Base-by-base conservation (phyloP, 2,329 filamentous ascomycete species). In the Cyanodermella asteris region DNA sequence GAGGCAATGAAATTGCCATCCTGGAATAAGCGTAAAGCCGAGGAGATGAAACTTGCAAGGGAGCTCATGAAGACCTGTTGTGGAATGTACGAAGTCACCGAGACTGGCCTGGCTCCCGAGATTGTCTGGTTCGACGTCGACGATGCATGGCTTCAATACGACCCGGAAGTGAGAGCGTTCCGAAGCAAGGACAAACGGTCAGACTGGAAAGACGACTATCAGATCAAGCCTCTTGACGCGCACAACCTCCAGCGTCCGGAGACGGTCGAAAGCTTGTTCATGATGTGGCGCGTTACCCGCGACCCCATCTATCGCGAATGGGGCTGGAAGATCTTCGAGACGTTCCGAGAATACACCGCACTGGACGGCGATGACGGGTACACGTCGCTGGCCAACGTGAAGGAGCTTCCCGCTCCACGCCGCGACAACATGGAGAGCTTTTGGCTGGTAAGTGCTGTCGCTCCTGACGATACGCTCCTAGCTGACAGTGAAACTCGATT, bases 341-440 rank as follows among this genome's bases (percentile, higher is more conserved):
- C 73, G 1, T 97, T 97, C 44, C 60, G 84, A 48, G 72, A 80
- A 40, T 64, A 91, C 48, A 91, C 78, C 1, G 67, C 74, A 5
- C 73, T 91, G 3, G 59, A 66, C 21, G 72, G 82, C 19, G 68
- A 69, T 19, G n/a, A n/a, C 19, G 81, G 81, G 0, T 94, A 90
- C 43, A 80, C 77, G 1, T 82, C 74, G 35, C 56, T 94, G 32
- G 60, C 60, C 11, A 67, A 90, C 42, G 82, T 81, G 14, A 70
- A 72, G 35, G 49, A 51, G 5, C 50, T 87, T 7, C 81, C 82
- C 12, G 68, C 80, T 1, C 47, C 55, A 9, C 54, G 57, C 22
- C 61, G 68, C 31, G 84, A 97, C 49, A 94, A 94, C 38, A 93
- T 97, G 84, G 87, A 97, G 53, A 90, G 80, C 44, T 94, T 94